phyloP scores from a whole-genome alignment of 176 grass and related monocot species.

The Phragmites australis region DNA sequence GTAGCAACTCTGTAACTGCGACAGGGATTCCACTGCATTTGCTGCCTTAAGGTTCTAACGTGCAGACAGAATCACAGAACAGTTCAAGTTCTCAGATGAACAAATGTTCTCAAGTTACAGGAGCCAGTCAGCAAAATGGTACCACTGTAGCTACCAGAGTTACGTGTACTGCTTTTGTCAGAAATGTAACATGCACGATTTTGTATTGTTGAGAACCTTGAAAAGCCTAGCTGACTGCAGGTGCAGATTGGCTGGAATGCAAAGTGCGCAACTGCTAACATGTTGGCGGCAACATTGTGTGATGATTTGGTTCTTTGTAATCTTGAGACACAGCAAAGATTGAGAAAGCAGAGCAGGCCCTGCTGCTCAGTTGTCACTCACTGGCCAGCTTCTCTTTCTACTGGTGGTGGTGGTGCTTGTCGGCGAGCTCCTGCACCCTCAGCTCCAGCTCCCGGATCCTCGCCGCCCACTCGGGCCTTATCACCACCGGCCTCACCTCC shows the following conservation, averaged over 20 bases:
- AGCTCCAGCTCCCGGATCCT: constrained; percentile 54
- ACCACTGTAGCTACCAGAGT: no score
- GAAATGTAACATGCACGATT: no score
- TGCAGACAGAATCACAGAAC: no score
- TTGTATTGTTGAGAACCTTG: not conserved
- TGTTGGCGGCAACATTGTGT: not conserved
- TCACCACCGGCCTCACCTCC: constrained; percentile 47
- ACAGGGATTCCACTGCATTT: no score
- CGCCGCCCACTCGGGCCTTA: constrained; percentile 46
- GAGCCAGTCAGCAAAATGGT: not conserved
- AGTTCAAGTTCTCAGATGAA: not conserved
- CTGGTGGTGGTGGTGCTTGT: constrained; percentile 24
- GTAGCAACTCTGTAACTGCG: not conserved
- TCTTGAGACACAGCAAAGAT: not conserved
- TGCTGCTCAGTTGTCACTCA: not conserved
- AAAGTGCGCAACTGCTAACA: not conserved
- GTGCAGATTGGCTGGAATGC: not conserved
- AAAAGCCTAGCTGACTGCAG: not conserved
- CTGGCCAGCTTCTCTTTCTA: not conserved
- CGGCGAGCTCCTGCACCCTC: constrained; percentile 38
- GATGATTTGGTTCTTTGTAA: not conserved
- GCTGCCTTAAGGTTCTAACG: no score
- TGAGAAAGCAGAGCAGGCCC: not conserved
- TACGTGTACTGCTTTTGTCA: no score
- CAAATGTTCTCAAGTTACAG: not conserved